Conservation (phyloP, 2,329 filamentous ascomycete genomes). For the Biscogniauxia sp. region DNA sequence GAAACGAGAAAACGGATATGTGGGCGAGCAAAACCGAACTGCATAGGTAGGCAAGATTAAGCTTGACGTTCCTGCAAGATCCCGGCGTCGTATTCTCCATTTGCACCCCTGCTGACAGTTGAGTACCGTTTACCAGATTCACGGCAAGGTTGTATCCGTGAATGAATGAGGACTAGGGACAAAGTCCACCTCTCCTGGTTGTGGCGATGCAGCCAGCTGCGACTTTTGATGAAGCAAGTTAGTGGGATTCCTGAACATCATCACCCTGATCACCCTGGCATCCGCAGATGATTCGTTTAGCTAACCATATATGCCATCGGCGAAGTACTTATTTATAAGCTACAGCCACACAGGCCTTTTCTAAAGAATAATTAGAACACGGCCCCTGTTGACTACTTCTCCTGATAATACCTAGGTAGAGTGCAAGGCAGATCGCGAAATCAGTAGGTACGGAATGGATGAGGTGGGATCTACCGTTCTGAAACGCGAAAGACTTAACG, state of each 20-base stretch:
- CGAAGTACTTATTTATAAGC: not conserved
- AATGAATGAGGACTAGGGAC: not conserved
- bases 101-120: not conserved
- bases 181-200: not conserved
- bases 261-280: not conserved
- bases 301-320: not conserved
- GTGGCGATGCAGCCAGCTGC: not conserved
- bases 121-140: not conserved
- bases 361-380: not conserved
- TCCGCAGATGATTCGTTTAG: not conserved
- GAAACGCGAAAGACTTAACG: not conserved
- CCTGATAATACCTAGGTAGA: not conserved
- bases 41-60: constrained; percentile 8
- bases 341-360: not conserved
- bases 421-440: not conserved
- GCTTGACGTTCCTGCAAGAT: not conserved
- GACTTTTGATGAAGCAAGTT: not conserved
- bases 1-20: constrained; percentile 13
- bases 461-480: not conserved
- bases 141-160: not conserved
- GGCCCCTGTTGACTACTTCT: not conserved
- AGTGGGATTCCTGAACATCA: not conserved
- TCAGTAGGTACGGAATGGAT: not conserved
- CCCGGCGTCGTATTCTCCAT: not conserved
- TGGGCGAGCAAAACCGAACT: not conserved